phyloP scores from a whole-genome alignment of 768 basidiomycete species.

The Dacryopinax spathularia region DNA sequence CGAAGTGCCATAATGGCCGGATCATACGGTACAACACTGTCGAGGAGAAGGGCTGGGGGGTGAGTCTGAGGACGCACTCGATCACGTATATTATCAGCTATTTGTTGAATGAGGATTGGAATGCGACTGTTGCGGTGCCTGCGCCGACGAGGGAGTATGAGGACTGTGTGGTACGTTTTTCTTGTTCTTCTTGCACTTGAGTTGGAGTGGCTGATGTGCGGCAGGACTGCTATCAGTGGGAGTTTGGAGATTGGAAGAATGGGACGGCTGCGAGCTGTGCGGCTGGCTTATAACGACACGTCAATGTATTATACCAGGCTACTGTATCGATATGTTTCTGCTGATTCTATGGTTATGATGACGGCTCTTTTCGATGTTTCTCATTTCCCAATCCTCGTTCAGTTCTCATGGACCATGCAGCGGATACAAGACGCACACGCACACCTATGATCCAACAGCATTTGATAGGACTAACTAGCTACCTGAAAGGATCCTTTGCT shows the following conservation, averaged over 20 bases:
- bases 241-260: conserved; percentile 24
- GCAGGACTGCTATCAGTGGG: conserved; percentile 65
- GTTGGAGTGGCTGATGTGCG: neutral
- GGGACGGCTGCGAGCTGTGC: neutral
- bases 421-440: too few species aligned
- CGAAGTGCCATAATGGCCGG: conserved; percentile 76
- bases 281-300: too few species aligned
- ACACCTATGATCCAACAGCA: too few species aligned
- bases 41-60: conserved; percentile 61
- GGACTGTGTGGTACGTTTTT: conserved; percentile 43
- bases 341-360: too few species aligned
- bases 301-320: too few species aligned
- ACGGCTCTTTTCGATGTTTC: too few species aligned
- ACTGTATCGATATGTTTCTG: too few species aligned
- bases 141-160: conserved; percentile 27
- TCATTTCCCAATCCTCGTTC: too few species aligned
- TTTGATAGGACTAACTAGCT: too few species aligned
- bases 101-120: conserved; percentile 56
- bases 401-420: too few species aligned
- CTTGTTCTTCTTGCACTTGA: neutral
- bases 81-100: conserved; percentile 60
- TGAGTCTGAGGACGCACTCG: conserved; percentile 54
- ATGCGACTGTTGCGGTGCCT: conserved; percentile 42
- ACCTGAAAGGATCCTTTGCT: too few species aligned
- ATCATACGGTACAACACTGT: conserved; percentile 78